Base-by-base conservation (phyloP, 2,329 filamentous ascomycete species). In the Pestalotiopsis sp. region DNA sequence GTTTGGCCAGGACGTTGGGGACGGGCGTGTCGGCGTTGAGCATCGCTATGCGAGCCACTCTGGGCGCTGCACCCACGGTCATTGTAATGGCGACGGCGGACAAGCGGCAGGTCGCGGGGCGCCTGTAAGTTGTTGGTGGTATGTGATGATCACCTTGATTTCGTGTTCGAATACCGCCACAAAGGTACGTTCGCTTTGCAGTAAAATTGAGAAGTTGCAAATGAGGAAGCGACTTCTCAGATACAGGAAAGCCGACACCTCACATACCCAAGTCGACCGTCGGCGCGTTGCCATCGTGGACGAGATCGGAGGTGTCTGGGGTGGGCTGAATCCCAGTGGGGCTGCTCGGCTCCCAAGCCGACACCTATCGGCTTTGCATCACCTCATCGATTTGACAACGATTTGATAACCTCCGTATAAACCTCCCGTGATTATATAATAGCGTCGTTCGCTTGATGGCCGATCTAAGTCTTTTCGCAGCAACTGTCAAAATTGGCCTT, bases 1-100 rank as follows among this genome's bases (percentile, higher is more conserved):
- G n/a, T 39, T 41, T 38, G 6, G 60, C 60, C 13, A 27, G 14
- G 0, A 62, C 60, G 11, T 62, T 62, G 3, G 60, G 60, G 1
- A 62, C 60, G 14, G 60, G 60, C 6, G 36, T 62, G 31, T 62
- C 60, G 27, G 60, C 38, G n/a, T 62, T 62, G 38, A 62, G 27
- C 60, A 62, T 62, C 5, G 60, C 60, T 39, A 62, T 23, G 20
- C 60, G 60, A 39, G 36, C 27, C 17, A 52, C 45, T 20, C 45
- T 20, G 45, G 45, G 45, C 45, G 17, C 45, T 52, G 45, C 45
- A 9, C 45, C 45, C 11, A 52, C 45, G 20, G 45, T n/a, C 45
- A 52, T 52, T n/a, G n/a, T n/a, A 9, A 52, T n/a, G 45, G 17
- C 7, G 45, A n/a, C 7, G 45, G 7, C 7, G 45, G 17, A 52